phyloP scores from a whole-genome alignment of 2,329 filamentous ascomycete species.

The Lecanicillium sp. region DNA sequence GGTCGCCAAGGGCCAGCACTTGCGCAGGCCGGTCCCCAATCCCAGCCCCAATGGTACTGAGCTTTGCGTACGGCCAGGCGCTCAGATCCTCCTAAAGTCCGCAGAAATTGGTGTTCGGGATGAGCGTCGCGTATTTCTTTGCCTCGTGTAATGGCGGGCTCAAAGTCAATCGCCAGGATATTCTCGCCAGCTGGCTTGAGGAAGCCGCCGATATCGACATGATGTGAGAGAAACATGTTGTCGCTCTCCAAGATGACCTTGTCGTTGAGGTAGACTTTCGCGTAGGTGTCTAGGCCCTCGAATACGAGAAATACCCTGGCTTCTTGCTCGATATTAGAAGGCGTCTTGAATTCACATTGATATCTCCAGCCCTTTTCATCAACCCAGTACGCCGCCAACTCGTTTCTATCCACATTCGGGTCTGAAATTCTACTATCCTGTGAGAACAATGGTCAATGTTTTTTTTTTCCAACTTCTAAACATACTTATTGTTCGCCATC shows the following conservation, averaged over 20 bases:
- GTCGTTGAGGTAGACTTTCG: conserved; percentile 39
- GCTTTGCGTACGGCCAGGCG: conserved; percentile 38
- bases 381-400: conserved; percentile 48
- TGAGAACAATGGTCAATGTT: neutral
- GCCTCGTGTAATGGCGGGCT: conserved; percentile 39
- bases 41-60: conserved; percentile 60
- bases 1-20: conserved; percentile 60
- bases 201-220: conserved; percentile 34
- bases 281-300: conserved; percentile 48
- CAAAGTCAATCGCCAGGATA: conserved; percentile 44
- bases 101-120: conserved; percentile 42
- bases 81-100: conserved; percentile 34
- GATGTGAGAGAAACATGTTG: conserved; percentile 47
- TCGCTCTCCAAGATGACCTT: conserved; percentile 35
- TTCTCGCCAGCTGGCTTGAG: conserved; percentile 26
- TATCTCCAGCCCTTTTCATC: conserved; percentile 52
- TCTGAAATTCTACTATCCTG: conserved; percentile 31
- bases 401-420: conserved; percentile 51
- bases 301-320: conserved; percentile 29
- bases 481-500: conserved; percentile 22
- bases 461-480: neutral
- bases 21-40: conserved; percentile 54
- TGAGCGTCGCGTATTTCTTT: conserved; percentile 37
- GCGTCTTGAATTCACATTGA: conserved; percentile 25
- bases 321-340: conserved; percentile 1